These are phyloP conservation scores for Solanum hybrid DNA, from an alignment of 305 asterid genomes.

Conservation along the genomic window DNA sequence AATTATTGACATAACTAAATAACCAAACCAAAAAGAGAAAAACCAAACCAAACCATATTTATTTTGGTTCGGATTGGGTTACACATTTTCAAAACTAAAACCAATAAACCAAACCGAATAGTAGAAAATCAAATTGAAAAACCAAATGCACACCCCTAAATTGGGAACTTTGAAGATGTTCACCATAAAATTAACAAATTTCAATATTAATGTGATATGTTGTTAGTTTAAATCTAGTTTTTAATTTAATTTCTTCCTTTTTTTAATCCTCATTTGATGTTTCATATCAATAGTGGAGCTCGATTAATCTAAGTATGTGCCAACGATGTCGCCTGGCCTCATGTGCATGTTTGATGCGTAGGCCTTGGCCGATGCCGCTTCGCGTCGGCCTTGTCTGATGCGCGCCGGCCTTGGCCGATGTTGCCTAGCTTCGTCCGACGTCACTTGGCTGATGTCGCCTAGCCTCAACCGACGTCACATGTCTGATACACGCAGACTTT, in stretches of 20 bases:
- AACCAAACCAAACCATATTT: too few species aligned
- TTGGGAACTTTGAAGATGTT: not conserved
- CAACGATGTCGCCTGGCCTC: not conserved
- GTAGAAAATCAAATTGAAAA: too few species aligned
- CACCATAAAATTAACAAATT: not conserved
- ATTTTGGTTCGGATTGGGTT: too few species aligned
- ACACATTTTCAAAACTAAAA: too few species aligned
- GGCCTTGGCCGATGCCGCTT: not conserved
- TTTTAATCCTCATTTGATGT: not conserved
- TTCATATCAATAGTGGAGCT: not conserved
- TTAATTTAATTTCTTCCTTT: not conserved
- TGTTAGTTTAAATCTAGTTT: not conserved
- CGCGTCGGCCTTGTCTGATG: not conserved
- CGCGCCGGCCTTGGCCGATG: not conserved
- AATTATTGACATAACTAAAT: too few species aligned
- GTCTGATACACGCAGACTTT: too few species aligned
- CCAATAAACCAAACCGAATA: too few species aligned
- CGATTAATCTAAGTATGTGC: not conserved
- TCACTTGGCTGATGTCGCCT: not conserved
- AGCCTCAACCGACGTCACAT: not conserved
- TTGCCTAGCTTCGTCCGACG: fast-evolving
- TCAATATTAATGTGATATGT: not conserved
- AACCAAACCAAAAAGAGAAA: too few species aligned
- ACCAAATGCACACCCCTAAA: too few species aligned
- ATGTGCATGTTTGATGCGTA: not conserved